Conservation (phyloP, 495 filamentous ascomycete genomes). For the Cryomyces minteri region DNA sequence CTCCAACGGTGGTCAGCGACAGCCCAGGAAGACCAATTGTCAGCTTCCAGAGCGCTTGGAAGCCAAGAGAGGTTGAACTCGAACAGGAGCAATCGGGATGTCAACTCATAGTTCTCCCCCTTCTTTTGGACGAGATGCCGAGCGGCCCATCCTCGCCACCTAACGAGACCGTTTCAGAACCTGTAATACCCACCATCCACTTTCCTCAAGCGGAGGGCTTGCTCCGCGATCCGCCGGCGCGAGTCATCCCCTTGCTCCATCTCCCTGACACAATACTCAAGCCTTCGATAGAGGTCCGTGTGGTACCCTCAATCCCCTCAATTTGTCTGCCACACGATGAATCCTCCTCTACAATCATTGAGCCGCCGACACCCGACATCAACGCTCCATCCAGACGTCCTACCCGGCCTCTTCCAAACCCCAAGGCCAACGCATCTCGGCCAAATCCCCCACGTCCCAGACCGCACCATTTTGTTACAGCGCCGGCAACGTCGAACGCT, state of each 20-base stretch:
- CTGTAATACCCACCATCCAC: not conserved
- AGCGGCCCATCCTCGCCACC: not conserved
- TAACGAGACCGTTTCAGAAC: not conserved
- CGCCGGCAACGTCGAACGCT: slow-evolving; percentile 16
- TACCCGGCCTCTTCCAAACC: slow-evolving; percentile 25
- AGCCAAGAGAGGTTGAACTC: slow-evolving; percentile 31
- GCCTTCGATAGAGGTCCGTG: not conserved
- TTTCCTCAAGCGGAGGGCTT: not conserved
- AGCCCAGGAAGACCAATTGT: slow-evolving; percentile 74
- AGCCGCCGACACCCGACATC: not conserved
- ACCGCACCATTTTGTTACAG: slow-evolving; percentile 9
- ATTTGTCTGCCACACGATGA: not conserved
- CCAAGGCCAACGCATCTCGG: slow-evolving; percentile 16
- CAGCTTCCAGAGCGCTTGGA: slow-evolving; percentile 76
- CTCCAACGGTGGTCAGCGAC: slow-evolving; percentile 72
- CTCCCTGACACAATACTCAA: not conserved
- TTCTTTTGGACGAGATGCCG: not conserved
- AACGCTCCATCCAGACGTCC: not conserved
- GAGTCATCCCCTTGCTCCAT: not conserved
- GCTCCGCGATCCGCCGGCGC: not conserved
- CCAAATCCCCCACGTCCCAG: slow-evolving; percentile 14
- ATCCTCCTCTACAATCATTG: not conserved
- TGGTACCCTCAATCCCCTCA: not conserved
- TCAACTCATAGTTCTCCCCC: not conserved
- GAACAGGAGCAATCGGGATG: slow-evolving; percentile 9